phyloP scores from a whole-genome alignment of 495 filamentous ascomycete genomes.

The Haplographium delicatum region DNA sequence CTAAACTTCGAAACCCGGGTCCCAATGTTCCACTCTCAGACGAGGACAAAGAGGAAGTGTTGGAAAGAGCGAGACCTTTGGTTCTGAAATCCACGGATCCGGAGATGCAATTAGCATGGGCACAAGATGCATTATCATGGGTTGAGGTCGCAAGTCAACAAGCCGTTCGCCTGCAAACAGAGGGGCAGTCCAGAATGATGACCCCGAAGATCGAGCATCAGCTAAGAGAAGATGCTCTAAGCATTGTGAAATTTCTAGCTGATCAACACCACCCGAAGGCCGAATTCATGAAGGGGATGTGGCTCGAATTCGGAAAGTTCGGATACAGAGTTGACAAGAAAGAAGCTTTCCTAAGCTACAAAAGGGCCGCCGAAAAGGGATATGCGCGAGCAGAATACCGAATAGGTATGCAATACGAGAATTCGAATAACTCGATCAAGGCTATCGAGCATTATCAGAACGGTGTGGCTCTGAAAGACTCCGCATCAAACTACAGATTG shows the following conservation, averaged over 20 bases:
- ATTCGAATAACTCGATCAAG: conserved; percentile 82
- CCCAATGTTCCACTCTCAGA: conserved; percentile 91
- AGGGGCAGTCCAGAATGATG: conserved; percentile 53
- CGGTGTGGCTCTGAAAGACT: conserved; percentile 73
- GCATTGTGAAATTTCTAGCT: conserved; percentile 82
- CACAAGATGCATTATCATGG: conserved; percentile 83
- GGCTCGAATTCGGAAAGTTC: conserved; percentile 98
- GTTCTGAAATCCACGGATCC: conserved; percentile 94
- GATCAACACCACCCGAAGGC: conserved; percentile 92
- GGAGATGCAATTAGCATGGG: conserved; percentile 95
- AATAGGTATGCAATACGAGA: conserved; percentile 97
- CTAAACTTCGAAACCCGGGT: conserved; percentile 70
- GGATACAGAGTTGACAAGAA: conserved; percentile 83
- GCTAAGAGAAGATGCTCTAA: conserved; percentile 80
- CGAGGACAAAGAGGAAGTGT: conserved; percentile 83
- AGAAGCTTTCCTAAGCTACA: conserved; percentile 84
- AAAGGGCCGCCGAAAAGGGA: conserved; percentile 79
- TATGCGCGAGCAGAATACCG: conserved; percentile 93
- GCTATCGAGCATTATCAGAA: conserved; percentile 83
- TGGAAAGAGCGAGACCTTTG: conserved; percentile 73
- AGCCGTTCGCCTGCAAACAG: conserved; percentile 14
- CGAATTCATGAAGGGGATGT: conserved; percentile 91
- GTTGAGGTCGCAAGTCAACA: conserved; percentile 74
- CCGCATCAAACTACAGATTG: conserved; percentile 88
- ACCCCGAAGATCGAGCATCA: conserved; percentile 88